Percentiles rank a stretch among this genome's conserved stretches.
phyloP scores from a whole-genome alignment of 1,139 yeast species.

The Arxiozyma slooffiae region DNA sequence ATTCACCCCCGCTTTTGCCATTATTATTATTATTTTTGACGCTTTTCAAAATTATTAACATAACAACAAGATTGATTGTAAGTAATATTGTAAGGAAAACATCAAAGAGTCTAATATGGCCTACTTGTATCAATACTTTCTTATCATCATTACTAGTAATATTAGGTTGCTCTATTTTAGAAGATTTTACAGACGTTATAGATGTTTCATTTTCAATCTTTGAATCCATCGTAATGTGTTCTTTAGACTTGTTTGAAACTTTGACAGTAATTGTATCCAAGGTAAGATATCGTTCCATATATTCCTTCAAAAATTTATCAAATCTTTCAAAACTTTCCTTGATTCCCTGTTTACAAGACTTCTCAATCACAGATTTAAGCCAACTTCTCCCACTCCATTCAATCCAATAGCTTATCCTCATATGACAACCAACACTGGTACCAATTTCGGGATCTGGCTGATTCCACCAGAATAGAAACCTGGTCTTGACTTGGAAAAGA shows the following conservation, averaged over 20 bases:
- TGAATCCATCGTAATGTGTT: background rate
- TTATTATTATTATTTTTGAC: background rate
- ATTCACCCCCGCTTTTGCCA: background rate
- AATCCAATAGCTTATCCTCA: conserved; percentile 54
- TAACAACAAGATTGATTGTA: background rate
- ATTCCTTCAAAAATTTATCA: conserved; percentile 13
- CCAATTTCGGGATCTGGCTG: conserved; percentile 14
- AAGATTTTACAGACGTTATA: background rate
- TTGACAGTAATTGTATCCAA: background rate
- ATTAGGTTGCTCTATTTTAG: background rate
- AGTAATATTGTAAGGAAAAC: background rate
- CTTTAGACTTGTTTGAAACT: background rate
- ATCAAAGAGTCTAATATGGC: background rate
- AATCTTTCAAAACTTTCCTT: conserved; percentile 41
- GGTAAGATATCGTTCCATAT: conserved; percentile 6
- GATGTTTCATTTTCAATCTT: conserved; percentile 2
- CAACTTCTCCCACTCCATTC: conserved; percentile 92
- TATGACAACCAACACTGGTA: conserved; percentile 45
- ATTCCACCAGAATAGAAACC: conserved; percentile 68
- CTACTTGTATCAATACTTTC: background rate
- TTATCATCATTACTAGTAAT: background rate
- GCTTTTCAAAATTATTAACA: conserved; percentile 1
- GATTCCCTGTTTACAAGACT: conserved; percentile 84
- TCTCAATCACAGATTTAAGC: conserved; percentile 86
- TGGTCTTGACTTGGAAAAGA: conserved; percentile 64